Conservation (phyloP, 306 rosid genomes). For the Prunus davidiana region DNA sequence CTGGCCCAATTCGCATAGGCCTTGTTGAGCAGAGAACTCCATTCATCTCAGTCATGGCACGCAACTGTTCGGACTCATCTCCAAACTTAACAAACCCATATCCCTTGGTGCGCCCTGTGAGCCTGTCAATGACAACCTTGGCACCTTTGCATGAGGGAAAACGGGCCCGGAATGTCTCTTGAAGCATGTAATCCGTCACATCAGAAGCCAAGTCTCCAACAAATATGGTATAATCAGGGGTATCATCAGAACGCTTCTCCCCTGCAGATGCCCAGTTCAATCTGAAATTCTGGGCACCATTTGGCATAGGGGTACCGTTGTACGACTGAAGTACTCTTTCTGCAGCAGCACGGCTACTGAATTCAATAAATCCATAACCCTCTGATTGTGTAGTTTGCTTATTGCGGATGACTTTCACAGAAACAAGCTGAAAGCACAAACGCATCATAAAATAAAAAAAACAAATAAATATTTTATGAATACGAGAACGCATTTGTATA, state of each 20-base stretch:
- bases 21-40: slow-evolving; percentile 83
- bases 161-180: slow-evolving; percentile 64
- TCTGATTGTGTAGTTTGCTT: slow-evolving; percentile 82
- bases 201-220: slow-evolving; percentile 97
- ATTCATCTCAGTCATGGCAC: slow-evolving; percentile 96
- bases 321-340: slow-evolving; percentile 71
- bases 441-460: neutral
- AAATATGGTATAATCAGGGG: slow-evolving; percentile 84
- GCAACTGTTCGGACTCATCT: slow-evolving; percentile 76
- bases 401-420: slow-evolving; percentile 81
- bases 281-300: slow-evolving; percentile 71
- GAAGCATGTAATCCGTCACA: slow-evolving; percentile 74
- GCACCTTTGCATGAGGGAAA: slow-evolving; percentile 72
- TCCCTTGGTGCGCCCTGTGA: slow-evolving; percentile 82
- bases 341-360: slow-evolving; percentile 62
- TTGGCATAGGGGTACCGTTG: slow-evolving; percentile 86
- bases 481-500: neutral
- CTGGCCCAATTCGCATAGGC: slow-evolving; percentile 97
- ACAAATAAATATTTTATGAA: neutral
- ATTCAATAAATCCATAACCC: slow-evolving; percentile 92
- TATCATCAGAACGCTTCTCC: slow-evolving; percentile 77
- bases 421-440: slow-evolving; percentile 46
- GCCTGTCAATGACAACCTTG: slow-evolving; percentile 92
- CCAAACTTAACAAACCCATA: slow-evolving; percentile 91
- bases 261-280: slow-evolving; percentile 96